Percentiles rank a stretch among this genome's conserved stretches.
These are phyloP conservation scores for Fusarium caatingaense DNA, from an alignment of 2,329 filamentous ascomycete species.

Conservation along the genomic window DNA sequence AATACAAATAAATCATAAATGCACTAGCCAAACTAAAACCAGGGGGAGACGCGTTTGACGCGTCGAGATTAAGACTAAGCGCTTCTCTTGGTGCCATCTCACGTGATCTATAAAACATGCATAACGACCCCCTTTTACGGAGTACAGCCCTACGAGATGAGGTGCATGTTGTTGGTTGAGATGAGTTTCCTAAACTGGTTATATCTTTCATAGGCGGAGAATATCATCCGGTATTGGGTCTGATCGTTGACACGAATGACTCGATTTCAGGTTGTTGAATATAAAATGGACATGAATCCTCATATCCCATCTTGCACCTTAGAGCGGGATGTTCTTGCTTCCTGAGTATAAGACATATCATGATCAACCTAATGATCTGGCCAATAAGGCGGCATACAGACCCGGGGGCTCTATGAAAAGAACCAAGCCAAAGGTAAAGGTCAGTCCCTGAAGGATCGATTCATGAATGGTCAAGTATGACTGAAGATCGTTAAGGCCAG, in stretches of 20 bases:
- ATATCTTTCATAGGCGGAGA: not conserved
- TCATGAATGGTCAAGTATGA: not conserved
- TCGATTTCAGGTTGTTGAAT: not conserved
- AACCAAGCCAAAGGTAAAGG: not conserved
- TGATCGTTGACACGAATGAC: not conserved
- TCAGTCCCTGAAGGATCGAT: not conserved
- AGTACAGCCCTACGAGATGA: constrained; percentile 16
- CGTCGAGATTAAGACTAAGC: constrained; percentile 35
- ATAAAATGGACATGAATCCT: not conserved
- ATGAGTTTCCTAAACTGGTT: constrained; percentile 6
- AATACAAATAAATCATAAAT: constrained; percentile 11
- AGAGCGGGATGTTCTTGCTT: not conserved
- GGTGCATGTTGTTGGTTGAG: not conserved
- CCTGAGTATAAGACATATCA: not conserved
- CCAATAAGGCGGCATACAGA: too few species aligned
- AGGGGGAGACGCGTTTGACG: constrained; percentile 45
- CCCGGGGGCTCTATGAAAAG: rapidly evolving
- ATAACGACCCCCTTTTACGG: not conserved
- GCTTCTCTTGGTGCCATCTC: constrained; percentile 12
- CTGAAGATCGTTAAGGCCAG: not conserved
- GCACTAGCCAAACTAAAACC: constrained; percentile 15
- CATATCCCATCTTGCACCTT: not conserved
- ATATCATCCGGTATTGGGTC: not conserved
- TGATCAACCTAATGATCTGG: too few species aligned
- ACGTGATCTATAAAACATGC: constrained; percentile 13